A percentile compares a stretch with the other conserved stretches of the same genome.
These are phyloP conservation scores for Martiniozyma asiatica DNA, from an alignment of 1,139 yeast species.

Conservation along the genomic window DNA sequence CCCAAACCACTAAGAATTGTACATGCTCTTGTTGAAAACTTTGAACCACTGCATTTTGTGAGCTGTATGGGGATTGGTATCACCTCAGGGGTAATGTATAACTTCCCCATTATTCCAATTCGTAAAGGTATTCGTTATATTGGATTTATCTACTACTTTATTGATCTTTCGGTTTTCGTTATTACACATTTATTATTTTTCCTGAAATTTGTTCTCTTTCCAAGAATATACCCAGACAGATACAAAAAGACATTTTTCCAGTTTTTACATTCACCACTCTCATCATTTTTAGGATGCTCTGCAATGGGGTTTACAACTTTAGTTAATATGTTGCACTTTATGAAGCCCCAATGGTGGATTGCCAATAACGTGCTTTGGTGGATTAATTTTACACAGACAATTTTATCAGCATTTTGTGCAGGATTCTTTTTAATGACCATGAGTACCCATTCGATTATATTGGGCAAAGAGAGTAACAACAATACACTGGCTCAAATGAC, in stretches of 20 bases:
- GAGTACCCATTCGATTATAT: conserved; percentile 1
- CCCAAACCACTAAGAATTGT: no score
- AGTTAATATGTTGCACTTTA: conserved; percentile 37
- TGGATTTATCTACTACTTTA: conserved; percentile 44
- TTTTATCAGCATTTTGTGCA: conserved; percentile 46
- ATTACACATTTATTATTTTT: conserved; percentile 28
- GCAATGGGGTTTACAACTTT: conserved; percentile 71
- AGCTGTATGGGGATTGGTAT: conserved; percentile 83
- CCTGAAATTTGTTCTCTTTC: conserved; percentile 26
- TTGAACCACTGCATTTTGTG: conserved; percentile 55
- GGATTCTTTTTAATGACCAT: conserved; percentile 28
- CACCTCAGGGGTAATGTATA: conserved; percentile 43
- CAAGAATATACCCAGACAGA: conserved; percentile 5
- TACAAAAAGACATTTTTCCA: conserved; percentile 24
- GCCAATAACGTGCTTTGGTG: conserved; percentile 58
- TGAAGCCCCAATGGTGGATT: conserved; percentile 25
- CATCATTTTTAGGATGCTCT: conserved; percentile 53
- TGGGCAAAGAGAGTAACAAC: background rate
- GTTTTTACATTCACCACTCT: conserved; percentile 35
- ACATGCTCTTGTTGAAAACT: conserved; percentile 19
- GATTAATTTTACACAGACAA: conserved; percentile 41
- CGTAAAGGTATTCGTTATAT: conserved; percentile 17
- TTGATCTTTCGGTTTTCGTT: conserved; percentile 38
- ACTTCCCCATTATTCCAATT: conserved; percentile 48
- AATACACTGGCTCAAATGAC: conserved; percentile 3